Percentiles rank a stretch among this genome's conserved stretches.
These are phyloP conservation scores for Licmophora abbreviata DNA, from an alignment of 108 stramenopile genomes.

Conservation along the genomic window DNA sequence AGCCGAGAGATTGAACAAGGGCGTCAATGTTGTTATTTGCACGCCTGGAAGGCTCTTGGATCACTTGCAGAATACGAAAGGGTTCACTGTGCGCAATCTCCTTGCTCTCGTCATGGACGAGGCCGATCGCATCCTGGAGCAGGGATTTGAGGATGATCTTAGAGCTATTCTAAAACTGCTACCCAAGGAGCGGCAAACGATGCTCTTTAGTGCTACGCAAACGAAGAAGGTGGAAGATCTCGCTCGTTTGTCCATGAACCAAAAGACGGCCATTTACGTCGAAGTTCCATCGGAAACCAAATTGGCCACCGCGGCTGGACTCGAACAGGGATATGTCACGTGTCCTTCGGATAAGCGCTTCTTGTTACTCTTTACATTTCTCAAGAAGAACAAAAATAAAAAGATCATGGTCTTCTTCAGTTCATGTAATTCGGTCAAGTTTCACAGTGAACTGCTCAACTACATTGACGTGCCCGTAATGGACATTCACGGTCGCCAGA, in stretches of 20 bases:
- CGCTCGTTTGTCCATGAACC: slow-evolving; percentile 86
- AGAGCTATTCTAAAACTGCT: slow-evolving; percentile 91
- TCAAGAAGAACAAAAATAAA: slow-evolving; percentile 98
- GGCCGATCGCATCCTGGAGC: slow-evolving; percentile 97
- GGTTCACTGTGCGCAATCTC: slow-evolving; percentile 86
- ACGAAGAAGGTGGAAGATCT: slow-evolving; percentile 98
- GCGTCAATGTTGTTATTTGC: slow-evolving; percentile 94
- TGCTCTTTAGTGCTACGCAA: slow-evolving; percentile 98
- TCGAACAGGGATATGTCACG: slow-evolving; percentile 98
- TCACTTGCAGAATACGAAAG: slow-evolving; percentile 96
- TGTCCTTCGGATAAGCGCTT: slow-evolving; percentile 96
- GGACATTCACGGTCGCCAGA: slow-evolving; percentile 98
- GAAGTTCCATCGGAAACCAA: slow-evolving; percentile 85
- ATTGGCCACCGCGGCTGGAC: slow-evolving; percentile 85
- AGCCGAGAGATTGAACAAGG: slow-evolving; percentile 93
- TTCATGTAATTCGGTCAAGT: slow-evolving; percentile 98
- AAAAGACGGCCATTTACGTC: slow-evolving; percentile 85
- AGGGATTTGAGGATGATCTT: slow-evolving; percentile 99
- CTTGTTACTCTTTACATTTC: slow-evolving; percentile 94
- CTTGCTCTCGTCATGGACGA: slow-evolving; percentile 97
- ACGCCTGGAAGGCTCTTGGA: slow-evolving; percentile 97
- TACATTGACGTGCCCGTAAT: slow-evolving; percentile 97
- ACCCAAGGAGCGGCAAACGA: slow-evolving; percentile 96
- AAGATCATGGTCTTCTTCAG: slow-evolving; percentile 99
- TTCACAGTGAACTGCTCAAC: slow-evolving; percentile 95